Evolutionary conservation across 305 asterid species (phyloP).

Genomic region (Plantago lanceolata): DNA sequence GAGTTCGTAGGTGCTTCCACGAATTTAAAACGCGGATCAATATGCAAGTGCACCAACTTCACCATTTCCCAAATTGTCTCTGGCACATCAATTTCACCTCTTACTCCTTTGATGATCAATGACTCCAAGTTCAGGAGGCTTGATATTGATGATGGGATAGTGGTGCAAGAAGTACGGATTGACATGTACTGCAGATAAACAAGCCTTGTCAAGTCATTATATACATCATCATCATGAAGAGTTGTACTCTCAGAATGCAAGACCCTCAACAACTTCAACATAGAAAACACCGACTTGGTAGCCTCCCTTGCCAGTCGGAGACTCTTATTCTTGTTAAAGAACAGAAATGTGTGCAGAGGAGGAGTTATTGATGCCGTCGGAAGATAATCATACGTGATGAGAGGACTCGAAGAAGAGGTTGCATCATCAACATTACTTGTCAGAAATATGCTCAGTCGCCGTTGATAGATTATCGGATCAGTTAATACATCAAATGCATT

Average conservation of each 20-base stretch:
- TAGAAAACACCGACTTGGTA: constrained; percentile 7
- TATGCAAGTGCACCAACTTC: constrained; percentile 22
- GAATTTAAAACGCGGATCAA: constrained; percentile 8
- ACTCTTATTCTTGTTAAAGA: constrained; percentile 1
- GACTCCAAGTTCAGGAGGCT: constrained; percentile 14
- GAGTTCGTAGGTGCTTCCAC: not conserved
- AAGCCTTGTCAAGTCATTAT: not conserved
- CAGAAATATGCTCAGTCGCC: constrained; percentile 7
- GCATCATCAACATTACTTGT: not conserved
- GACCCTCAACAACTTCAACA: constrained; percentile 14
- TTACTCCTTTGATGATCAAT: constrained; percentile 17
- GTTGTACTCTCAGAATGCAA: constrained; percentile 10
- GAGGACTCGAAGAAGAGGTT: not conserved
- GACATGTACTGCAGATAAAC: constrained; percentile 19
- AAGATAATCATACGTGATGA: not conserved
- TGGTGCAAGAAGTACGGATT: not conserved
- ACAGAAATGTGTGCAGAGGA: constrained; percentile 4
- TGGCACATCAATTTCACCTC: constrained; percentile 10
- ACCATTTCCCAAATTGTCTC: constrained; percentile 20
- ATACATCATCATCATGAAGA: not conserved
- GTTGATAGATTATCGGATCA: not conserved
- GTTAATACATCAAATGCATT: constrained; percentile 2
- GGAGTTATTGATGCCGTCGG: not conserved
- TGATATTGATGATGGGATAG: constrained; percentile 17
- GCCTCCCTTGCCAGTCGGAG: not conserved